These are phyloP conservation scores for Ustilago loliicola DNA, from an alignment of 1,284 basidiomycete genomes.

Conservation along the genomic window DNA sequence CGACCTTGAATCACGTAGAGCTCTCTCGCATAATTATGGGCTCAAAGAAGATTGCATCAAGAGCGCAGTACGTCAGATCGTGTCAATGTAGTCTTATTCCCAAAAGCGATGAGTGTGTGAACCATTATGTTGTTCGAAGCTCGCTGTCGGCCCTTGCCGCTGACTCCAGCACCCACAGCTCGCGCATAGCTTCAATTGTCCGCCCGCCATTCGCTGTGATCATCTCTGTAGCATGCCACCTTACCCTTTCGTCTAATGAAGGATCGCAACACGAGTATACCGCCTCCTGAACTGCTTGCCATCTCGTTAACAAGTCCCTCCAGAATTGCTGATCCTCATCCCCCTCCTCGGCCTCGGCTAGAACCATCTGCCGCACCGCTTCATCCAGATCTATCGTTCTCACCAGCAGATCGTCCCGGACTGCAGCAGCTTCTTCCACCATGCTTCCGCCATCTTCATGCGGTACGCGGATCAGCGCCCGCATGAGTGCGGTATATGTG, in stretches of 20 bases:
- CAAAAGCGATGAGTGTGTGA: too few relatives aligned
- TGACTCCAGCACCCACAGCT: constrained; percentile 35
- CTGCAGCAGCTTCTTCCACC: constrained; percentile 21
- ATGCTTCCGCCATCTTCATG: constrained; percentile 26
- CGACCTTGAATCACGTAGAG: constrained; percentile 16
- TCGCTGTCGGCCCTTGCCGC: neutral
- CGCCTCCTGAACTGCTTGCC: constrained; percentile 25
- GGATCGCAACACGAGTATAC: neutral
- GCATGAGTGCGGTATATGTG: constrained; percentile 46
- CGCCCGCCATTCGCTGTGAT: constrained; percentile 12
- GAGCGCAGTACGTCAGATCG: neutral
- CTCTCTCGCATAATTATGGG: neutral
- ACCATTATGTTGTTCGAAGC: neutral
- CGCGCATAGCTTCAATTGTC: constrained; percentile 33
- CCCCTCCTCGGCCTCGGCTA: constrained; percentile 13
- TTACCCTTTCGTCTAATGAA: constrained; percentile 2
- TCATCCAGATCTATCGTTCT: constrained; percentile 32
- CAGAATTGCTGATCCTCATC: constrained; percentile 20
- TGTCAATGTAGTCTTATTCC: neutral
- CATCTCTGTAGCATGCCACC: constrained; percentile 23
- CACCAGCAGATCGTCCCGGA: constrained; percentile 42
- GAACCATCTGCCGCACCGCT: neutral
- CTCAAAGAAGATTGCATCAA: neutral
- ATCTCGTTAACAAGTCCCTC: constrained; percentile 23
- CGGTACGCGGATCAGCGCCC: constrained; percentile 27